Evolutionary conservation across 1,139 yeast genomes (phyloP).

Genomic region (Pichia sp.): DNA sequence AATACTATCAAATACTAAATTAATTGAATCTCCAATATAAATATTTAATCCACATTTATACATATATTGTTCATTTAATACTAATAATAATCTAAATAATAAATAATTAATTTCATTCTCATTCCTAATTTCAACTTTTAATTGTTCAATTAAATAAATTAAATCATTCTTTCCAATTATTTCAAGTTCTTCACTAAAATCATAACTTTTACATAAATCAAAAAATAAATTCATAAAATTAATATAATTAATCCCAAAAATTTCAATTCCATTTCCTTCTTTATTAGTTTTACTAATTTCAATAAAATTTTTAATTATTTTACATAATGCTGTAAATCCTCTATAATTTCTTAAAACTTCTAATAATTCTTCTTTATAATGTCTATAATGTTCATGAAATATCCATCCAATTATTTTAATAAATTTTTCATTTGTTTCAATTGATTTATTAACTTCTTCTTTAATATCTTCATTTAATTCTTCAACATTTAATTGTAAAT

Average conservation of each 20-base stretch:
- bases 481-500: conserved; percentile 32
- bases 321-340: conserved; percentile 35
- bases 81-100: conserved; percentile 65
- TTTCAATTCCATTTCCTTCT: conserved; percentile 19
- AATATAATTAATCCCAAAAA: conserved; percentile 30
- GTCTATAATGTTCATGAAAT: conserved; percentile 41
- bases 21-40: conserved; percentile 16
- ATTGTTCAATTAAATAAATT: conserved; percentile 45
- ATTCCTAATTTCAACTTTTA: conserved; percentile 45
- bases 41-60: conserved; percentile 34
- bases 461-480: conserved; percentile 16
- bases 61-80: conserved; percentile 81
- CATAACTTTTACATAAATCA: conserved; percentile 43
- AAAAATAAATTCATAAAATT: conserved; percentile 48
- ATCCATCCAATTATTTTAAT: conserved; percentile 40
- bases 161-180: conserved; percentile 49
- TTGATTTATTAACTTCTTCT: conserved; percentile 17
- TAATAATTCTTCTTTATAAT: conserved; percentile 34
- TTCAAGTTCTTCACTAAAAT: conserved; percentile 37
- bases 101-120: conserved; percentile 65
- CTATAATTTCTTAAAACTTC: conserved; percentile 44
- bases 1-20: conserved; percentile 29
- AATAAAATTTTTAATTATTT: conserved; percentile 23
- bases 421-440: conserved; percentile 26
- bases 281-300: conserved; percentile 17